Evolutionary conservation across 176 grass and related monocot genomes (phyloP), one percentile per base, ranked within the genome.

Genomic region (Triticum dicoccoides): DNA sequence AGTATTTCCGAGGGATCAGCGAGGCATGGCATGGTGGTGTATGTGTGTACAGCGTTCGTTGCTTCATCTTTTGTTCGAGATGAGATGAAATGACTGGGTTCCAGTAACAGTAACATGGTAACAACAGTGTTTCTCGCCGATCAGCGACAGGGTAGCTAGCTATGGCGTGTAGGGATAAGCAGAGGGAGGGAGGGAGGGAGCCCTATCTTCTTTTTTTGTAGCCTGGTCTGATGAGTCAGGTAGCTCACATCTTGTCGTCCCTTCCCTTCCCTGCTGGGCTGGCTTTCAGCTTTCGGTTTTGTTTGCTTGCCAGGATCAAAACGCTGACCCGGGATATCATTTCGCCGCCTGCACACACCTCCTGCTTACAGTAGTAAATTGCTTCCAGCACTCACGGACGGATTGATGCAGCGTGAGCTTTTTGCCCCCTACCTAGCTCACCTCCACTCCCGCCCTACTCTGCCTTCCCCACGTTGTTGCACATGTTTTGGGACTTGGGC

Each of bases 281-380:
- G 59, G 21, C 37, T 39, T 51, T 65, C 75, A 63, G 81, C 89
- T 91, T 88, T 85, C 69, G 86, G 51, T 88, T 88, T 85, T 91
- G 89, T 91, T 91, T 82, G 61, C 82, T 91, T 88, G 82, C 80
- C 81, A 42, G 59, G 76, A 84, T 76, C 77, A 80, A 87, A 91
- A 87, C 30, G 89, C 89, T 91, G 81, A 76, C 73, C 81, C 12
- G 18, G 15, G n/a, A 23, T 39, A 91, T 88, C 89, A 85, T 91
- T 84, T 85, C 86, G 23, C 71, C 89, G 33, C 81, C 69, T 52
- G 64, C 78, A 69, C 71, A 5, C 42, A 15, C 39, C 21, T 42
- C 51, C 81, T 14, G 15, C 78, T 20, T 29, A 49, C 45, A 49
- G 45, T 44, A 44, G 10, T 49, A 75, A 74, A 64, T 77, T 8